Evolutionary conservation across 2,329 filamentous ascomycete genomes (phyloP), one percentile per base, ranked within the genome.

Genomic region (Seiridium unicorne): DNA sequence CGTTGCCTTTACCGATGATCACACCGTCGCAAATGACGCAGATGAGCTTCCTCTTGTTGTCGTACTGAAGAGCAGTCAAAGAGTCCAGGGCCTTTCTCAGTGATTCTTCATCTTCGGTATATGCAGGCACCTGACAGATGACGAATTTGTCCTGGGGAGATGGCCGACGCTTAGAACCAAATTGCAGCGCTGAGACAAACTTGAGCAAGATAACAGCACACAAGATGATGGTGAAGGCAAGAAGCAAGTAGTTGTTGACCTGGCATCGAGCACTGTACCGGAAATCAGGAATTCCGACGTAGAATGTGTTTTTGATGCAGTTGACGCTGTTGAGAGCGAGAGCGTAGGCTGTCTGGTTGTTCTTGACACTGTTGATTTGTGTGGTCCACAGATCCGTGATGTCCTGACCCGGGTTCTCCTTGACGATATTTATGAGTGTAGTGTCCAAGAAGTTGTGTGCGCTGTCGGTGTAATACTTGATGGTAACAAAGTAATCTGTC

Each of bases 31-130:
- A 99, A 67, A 99, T 92, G 62, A 99, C 92, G 69, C 89, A 95
- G 65, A 99, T 94, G 34, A 99, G 86, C 78, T 99, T 99, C 64
- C 95, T 85, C 81, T 99, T 99, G 78, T 99, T 97, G 77, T 99
- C 95, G 69, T 99, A 99, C 67, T 96, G 90, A 13, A 99, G 84
- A 10, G 93, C 92, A 13, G 95, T 97, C 61, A 98, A 83, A 1
- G 95, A 98, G 73, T 99, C 95, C 2, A 99, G 83, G 57, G 93
- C 94, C 72, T 97, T 96, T 59, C 95, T 85, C 7, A 99, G 81
- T 3, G 93, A 94, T 69, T 99, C 95, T 80, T 99, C 95, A 68
- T 93, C 95, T 80, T 99, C 95, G 0, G 95, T 99, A 72, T 99
- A 99, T 4, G 95, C 95, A 8, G 95, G 95, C 38, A 99, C 93